Evolutionary conservation across 2,329 filamentous ascomycete genomes (phyloP).

Genomic region (Aspergillus sp.): DNA sequence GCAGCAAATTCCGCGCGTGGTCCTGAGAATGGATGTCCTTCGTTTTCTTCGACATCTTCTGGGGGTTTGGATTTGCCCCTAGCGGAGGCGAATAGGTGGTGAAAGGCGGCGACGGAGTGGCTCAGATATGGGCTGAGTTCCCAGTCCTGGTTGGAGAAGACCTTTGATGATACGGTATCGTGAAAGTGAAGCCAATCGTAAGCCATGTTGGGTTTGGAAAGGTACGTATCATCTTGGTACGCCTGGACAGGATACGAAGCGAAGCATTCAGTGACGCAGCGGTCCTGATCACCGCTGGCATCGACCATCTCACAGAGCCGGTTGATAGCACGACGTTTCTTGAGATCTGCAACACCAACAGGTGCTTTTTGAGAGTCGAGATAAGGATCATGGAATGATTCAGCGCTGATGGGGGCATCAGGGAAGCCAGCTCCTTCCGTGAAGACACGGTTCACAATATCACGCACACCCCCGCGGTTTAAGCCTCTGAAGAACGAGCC

Average conservation of each 20-base stretch:
- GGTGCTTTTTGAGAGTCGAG: conserved; percentile 21
- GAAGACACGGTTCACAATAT: conserved; percentile 60
- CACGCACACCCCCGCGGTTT: conserved; percentile 55
- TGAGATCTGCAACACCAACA: conserved; percentile 52
- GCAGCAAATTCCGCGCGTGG: conserved; percentile 74
- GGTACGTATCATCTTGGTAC: conserved; percentile 85
- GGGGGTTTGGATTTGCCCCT: conserved; percentile 41
- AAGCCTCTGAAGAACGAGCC: conserved; percentile 48
- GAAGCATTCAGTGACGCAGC: conserved; percentile 65
- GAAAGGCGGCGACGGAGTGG: conserved; percentile 80
- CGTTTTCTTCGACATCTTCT: conserved; percentile 42
- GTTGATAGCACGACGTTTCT: conserved; percentile 52
- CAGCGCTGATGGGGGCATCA: conserved; percentile 30
- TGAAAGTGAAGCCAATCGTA: conserved; percentile 97
- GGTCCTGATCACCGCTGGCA: conserved; percentile 54
- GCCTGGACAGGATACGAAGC: conserved; percentile 75
- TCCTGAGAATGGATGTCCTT: conserved; percentile 67
- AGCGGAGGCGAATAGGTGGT: conserved; percentile 77
- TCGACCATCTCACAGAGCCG: conserved; percentile 55
- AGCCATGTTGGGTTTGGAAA: conserved; percentile 76
- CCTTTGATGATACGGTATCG: conserved; percentile 67
- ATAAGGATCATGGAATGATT: conserved; percentile 30
- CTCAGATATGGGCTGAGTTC: conserved; percentile 81
- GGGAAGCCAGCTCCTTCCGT: conserved; percentile 56
- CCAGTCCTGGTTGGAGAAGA: conserved; percentile 85